Base-by-base conservation (phyloP, 1,284 basidiomycete genomes). In the Neolentinus lepideus region DNA sequence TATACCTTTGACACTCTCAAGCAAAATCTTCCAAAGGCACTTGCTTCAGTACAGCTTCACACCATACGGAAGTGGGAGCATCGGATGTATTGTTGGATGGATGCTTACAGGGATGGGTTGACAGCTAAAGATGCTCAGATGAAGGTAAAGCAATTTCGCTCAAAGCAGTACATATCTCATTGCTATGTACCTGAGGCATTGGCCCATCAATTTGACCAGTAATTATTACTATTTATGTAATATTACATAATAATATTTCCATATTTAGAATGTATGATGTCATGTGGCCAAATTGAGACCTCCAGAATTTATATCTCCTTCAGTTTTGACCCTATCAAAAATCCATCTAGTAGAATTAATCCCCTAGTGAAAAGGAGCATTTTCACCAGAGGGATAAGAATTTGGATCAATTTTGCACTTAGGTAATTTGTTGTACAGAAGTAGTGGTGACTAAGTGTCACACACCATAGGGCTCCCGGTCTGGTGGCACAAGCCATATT, bases 61-160 rank as follows among this genome's bases (percentile, higher is more conserved):
- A 59, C 61, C 0, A 68, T 69, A 33, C 60, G 63, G 11, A 61
- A 59, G 48, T 69, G 63, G 62, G 66, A 68, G 24, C 66, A 64
- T 54, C 56, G 60, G 2, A 59, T 58, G 46, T 51, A 45, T 11
- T 45, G 60, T 2, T 70, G 61, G 56, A 60, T 63, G 51, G 63
- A 66, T 9, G 66, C 67, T 26, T 69, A 69, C 54, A 4, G 51
- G 11, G 45, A 46, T 9, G 64, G 63, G 22, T 43, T 68, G 24
- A 58, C 46, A 19, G 53, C 62, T 4, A 62, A 62, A 55, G 64
- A 65, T 26, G 65, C 65, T 21, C 66, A 67, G 45, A 12, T 35
- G n/a, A 6, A 57, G 33, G 65, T 67, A 1, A 57, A 58, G 54
- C 21, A 56, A 46, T 66, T 63, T 56, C 64, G 63, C 33, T 64